Conservation (phyloP, 495 filamentous ascomycete genomes). For the Cladorrhinum samala region DNA sequence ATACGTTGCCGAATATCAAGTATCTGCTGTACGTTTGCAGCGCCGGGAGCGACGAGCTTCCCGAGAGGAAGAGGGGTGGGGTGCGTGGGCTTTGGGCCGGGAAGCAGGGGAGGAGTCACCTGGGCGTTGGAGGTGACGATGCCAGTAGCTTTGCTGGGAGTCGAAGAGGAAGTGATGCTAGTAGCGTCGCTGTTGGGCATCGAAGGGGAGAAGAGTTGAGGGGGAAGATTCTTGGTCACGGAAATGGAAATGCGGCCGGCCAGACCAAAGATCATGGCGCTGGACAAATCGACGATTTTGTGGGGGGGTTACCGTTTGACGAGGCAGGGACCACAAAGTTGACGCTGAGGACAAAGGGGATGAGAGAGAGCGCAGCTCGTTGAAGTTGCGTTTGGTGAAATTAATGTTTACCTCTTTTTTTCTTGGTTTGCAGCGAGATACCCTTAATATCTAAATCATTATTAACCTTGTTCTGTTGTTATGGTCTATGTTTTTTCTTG, state of each 20-base stretch:
- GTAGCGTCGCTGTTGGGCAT: conserved; percentile 22
- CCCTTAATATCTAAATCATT: background rate
- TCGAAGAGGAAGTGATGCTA: conserved; percentile 44
- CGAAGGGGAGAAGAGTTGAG: conserved; percentile 35
- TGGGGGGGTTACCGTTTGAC: conserved; percentile 31
- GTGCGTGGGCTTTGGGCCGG: conserved; percentile 58
- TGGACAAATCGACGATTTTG: too few relatives aligned
- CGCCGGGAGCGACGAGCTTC: conserved; percentile 69
- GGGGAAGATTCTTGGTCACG: conserved; percentile 23
- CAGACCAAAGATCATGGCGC: too few relatives aligned
- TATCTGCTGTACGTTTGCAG: conserved; percentile 84
- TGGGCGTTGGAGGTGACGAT: conserved; percentile 19
- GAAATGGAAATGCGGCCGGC: background rate
- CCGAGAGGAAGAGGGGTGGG: conserved; percentile 70
- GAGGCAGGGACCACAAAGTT: conserved; percentile 32
- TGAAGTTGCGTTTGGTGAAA: conserved; percentile 10
- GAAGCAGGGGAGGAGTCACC: conserved; percentile 23
- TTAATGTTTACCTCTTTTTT: background rate
- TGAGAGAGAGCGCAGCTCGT: conserved; percentile 39
- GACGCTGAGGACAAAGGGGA: conserved; percentile 40
- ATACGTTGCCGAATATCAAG: conserved; percentile 88
- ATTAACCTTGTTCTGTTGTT: background rate
- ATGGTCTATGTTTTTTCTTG: too few relatives aligned
- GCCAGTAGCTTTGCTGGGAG: conserved; percentile 37
- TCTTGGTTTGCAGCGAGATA: background rate